phyloP scores from a whole-genome alignment of 768 basidiomycete genomes.

The Amanita inopinata region DNA sequence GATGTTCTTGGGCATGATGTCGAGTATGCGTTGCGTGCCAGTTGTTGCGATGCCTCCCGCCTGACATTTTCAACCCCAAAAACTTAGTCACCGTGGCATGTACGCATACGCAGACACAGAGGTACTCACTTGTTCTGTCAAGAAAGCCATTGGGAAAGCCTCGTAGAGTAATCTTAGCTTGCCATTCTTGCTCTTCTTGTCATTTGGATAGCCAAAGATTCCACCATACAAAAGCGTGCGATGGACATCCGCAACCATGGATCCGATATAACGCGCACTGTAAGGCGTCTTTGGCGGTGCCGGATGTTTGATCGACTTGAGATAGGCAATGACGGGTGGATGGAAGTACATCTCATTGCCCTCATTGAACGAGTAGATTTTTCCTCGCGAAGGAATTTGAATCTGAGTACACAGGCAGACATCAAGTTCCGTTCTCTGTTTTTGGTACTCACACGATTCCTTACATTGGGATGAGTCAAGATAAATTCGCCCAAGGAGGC shows the following conservation, averaged over 20 bases:
- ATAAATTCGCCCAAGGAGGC: constrained; percentile 96
- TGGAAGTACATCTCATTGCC: constrained; percentile 96
- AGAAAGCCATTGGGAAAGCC: constrained; percentile 95
- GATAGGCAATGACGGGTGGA: constrained; percentile 68
- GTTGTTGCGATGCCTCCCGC: constrained; percentile 97
- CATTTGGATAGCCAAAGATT: constrained; percentile 96
- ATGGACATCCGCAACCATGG: constrained; percentile 99
- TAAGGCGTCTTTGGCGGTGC: constrained; percentile 72
- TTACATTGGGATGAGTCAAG: constrained; percentile 89
- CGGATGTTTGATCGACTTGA: constrained; percentile 90
- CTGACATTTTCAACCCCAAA: no score
- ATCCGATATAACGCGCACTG: constrained; percentile 90
- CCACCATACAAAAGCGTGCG: constrained; percentile 94
- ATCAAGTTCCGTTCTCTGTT: not conserved
- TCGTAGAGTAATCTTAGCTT: constrained; percentile 94
- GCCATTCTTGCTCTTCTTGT: constrained; percentile 95
- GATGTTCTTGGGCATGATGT: constrained; percentile 76
- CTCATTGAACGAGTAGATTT: constrained; percentile 99
- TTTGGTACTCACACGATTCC: constrained; percentile 21
- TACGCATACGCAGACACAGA: constrained; percentile 15
- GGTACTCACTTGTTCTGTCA: constrained; percentile 78
- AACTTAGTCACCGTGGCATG: constrained; percentile 10
- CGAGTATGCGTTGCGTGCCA: constrained; percentile 86
- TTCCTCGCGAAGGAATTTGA: constrained; percentile 86
- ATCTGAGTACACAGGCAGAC: constrained; percentile 43